Base-by-base conservation (phyloP, 148 eudicot genomes). In the Rheum nobile region DNA sequence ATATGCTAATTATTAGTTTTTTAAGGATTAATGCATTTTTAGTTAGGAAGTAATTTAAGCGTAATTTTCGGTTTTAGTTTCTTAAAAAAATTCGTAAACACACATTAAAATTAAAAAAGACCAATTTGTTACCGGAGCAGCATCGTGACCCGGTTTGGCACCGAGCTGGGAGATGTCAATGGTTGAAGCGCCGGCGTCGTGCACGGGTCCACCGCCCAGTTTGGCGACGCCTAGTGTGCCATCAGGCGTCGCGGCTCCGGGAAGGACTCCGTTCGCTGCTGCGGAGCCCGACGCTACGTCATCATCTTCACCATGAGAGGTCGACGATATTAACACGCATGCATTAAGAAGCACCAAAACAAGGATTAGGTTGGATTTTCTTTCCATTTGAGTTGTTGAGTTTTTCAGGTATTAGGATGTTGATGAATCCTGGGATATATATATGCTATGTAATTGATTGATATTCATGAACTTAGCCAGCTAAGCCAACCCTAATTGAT, bases 91-190 rank as follows among this genome's bases (percentile, higher is more conserved):
- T 57, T 28, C 4, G 6, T 41, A 6, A 41, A 41, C 6, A 41
- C 5, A 3, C 43, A 41, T 41, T 41, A 2, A 41, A 6, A 5
- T 1, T 1, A 41, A 41, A n/a, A n/a, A n/a, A n/a, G n/a, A n/a
- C n/a, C n/a, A n/a, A n/a, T n/a, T n/a, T n/a, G n/a, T 28, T 43
- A 42, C 19, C 28, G 9, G 37, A 4, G 24, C 31, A 13, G 4
- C 10, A 69, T 7, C 26, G 4, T 13, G 4, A 34, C 22, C 28
- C 8, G 73, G 5, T 13, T 79, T 81, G 1, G 83, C 88, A 5
- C 85, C 88, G 63, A 65, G 76, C 0, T 74, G 9, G 24, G 79
- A 77, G 63, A 87, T 77, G 31, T 83, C 88, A 74, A 83, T 83
- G 70, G 76, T 44, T 19, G 75, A 54, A n/a, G n/a, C n/a, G n/a